A percentile compares a stretch with the other conserved stretches of the same genome.
phyloP scores from a whole-genome alignment of 179 eudicot species.

The Sideroxylon spinosum region DNA sequence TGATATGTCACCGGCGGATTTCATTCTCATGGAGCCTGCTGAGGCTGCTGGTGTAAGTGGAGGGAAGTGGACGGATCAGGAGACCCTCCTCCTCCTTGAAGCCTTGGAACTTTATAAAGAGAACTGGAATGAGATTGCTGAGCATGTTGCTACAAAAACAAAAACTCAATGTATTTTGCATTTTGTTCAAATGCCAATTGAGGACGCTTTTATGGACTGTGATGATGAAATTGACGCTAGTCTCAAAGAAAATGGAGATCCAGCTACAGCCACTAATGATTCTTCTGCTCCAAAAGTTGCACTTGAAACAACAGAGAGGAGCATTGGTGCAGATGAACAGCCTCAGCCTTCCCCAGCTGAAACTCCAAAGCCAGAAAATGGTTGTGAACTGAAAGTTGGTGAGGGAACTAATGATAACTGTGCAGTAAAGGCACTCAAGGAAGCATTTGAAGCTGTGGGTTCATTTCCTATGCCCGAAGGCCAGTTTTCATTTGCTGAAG shows the following conservation, averaged over 20 bases:
- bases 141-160: conserved; percentile 97
- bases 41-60: conserved; percentile 88
- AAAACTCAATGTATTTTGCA: conserved; percentile 96
- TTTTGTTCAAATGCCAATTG: conserved; percentile 97
- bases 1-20: conserved; percentile 85
- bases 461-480: conserved; percentile 44
- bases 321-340: conserved; percentile 24
- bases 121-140: conserved; percentile 99
- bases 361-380: conserved; percentile 40
- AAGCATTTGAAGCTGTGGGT: conserved; percentile 87
- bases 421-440: conserved; percentile 73
- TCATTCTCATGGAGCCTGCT: conserved; percentile 95
- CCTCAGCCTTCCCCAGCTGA: conserved; percentile 36
- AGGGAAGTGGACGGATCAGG: conserved; percentile 99
- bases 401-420: conserved; percentile 38
- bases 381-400: conserved; percentile 30
- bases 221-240: conserved; percentile 37
- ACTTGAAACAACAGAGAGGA: conserved; percentile 40
- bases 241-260: conserved; percentile 41
- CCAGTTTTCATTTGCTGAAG: conserved; percentile 75
- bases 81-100: conserved; percentile 93
- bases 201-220: conserved; percentile 63
- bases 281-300: conserved; percentile 41
- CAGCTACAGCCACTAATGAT: conserved; percentile 32
- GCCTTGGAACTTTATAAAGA: conserved; percentile 87